Evolutionary conservation across 331 rosid species (phyloP), one percentile per base, ranked within the genome.

Genomic region (Erythrophleum ivorense): DNA sequence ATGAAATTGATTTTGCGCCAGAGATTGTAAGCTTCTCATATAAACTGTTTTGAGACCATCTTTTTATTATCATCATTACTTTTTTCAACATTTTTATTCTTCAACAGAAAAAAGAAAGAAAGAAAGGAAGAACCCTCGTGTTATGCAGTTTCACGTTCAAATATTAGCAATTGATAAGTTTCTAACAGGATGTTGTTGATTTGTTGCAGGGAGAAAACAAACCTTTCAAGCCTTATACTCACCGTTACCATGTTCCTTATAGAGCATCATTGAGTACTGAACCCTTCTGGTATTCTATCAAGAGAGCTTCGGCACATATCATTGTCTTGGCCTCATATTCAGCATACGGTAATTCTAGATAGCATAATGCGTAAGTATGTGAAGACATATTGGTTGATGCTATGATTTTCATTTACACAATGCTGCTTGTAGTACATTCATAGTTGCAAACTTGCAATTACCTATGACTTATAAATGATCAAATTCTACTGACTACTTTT

Each of bases 261-360:
- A 74, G 19, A 84, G 86, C 90, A 52, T 87, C 87, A 7, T 21
- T 69, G 65, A 84, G 87, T 74, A 87, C 87, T 38, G 33, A 24
- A 54, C 90, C 85, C 57, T 87, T 84, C 66, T 87, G 87, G 87
- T 84, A 86, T 68, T 86, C 89, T 68, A 68, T 87, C 84, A 87
- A 87, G 77, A 87, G 87, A 87, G 87, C 87, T 78, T 84, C 87
- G 14, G 86, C 87, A 11, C 70, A 87, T 71, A 78, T 84, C 82
- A 81, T 84, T 65, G 89, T 87, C 64, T 74, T 87, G 84, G 73
- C 90, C 71, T 87, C 89, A 80, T 86, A 86, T 75, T 80, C 87
- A 73, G 85, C 89, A 34, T 86, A 86, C 34, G 89, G 89, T 86
- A 83, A 71, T 41, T 11, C 71, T 68, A 41, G 11, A 79, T 75